Base-by-base conservation (phyloP, 768 basidiomycete species). In the Boletus rubroflammeus region DNA sequence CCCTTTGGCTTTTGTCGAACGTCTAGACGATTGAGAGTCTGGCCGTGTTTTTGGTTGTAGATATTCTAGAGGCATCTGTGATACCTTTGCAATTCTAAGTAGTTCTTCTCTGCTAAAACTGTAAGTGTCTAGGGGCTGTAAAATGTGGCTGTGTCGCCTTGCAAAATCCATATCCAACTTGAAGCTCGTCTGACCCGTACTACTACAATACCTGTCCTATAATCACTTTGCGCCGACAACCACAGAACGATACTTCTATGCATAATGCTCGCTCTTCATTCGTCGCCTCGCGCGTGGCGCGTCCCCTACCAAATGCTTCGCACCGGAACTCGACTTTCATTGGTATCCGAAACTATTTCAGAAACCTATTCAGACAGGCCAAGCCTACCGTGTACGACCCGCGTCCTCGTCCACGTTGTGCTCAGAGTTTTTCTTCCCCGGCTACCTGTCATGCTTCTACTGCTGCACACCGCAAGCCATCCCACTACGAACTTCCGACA, bases 1-100 rank as follows among this genome's bases (percentile, higher is more conserved):
- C 75, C 4, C 57, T 88, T 17, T 60, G 74, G 23, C 66, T 89
- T 38, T 65, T 89, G 68, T 81, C 77, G 26, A 84, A 78, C 52
- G 68, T 87, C 72, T 82, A 59, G 52, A 26, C 14, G 25, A 38
- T 28, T 6, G 39, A 21, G 23, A 7, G 31, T 19, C 32, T 54
- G 42, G 47, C 31, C 23, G 39, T 42, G 21, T 54, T 39, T 39
- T 36, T 23, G 19, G 31, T 29, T 53, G 46, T 39, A 39, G 25
- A n/a, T 49, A 21, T n/a, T 6, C 2, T 4, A 11, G 35, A 34
- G n/a, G n/a, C 19, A 44, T 47, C 29, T 51, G 34, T 9, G 26
- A 19, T 47, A 28, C 23, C 14, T n/a, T 32, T 25, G 7, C 11
- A 43, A 54, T 54, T 32, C 26, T 25, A n/a, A n/a, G n/a, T n/a